phyloP scores from a whole-genome alignment of 2,329 filamentous ascomycete genomes.

The Pyrenophora tritici-repentis region DNA sequence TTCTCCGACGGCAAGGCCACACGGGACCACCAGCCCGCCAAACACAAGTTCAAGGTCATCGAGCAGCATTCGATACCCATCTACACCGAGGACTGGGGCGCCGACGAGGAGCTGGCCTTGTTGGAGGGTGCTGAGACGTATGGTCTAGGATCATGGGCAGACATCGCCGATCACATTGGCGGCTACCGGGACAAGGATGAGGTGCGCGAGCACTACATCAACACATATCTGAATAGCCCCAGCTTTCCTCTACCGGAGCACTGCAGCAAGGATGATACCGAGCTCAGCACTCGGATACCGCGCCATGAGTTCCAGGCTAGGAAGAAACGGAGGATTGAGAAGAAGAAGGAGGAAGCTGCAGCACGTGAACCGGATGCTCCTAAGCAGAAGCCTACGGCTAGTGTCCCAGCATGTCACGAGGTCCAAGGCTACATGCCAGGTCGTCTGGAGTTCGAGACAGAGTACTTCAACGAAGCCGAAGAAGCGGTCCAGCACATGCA shows the following conservation, averaged over 20 bases:
- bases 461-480: constrained; percentile 96
- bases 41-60: constrained; percentile 89
- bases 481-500: constrained; percentile 98
- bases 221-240: constrained; percentile 81
- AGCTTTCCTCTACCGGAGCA: constrained; percentile 85
- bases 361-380: constrained; percentile 81
- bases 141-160: constrained; percentile 93
- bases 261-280: constrained; percentile 80
- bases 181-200: constrained; percentile 94
- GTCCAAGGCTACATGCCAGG: constrained; percentile 99
- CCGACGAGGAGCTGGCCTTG: constrained; percentile 92
- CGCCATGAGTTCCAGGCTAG: constrained; percentile 90
- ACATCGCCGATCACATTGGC: constrained; percentile 97
- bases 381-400: constrained; percentile 94
- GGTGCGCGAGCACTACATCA: constrained; percentile 90
- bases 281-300: constrained; percentile 77
- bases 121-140: constrained; percentile 96
- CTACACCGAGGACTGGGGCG: constrained; percentile 92
- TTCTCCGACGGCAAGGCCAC: constrained; percentile 82
- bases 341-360: constrained; percentile 84
- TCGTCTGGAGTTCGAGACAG: constrained; percentile 94
- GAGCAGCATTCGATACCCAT: constrained; percentile 99
- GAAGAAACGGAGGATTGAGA: constrained; percentile 92
- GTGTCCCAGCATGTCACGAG: constrained; percentile 94
- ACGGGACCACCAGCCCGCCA: constrained; percentile 82